A percentile compares a stretch with the other conserved stretches of the same genome.
These are phyloP conservation scores for Colletotrichum liriopes DNA, from an alignment of 2,329 filamentous ascomycete species.

Conservation along the genomic window DNA sequence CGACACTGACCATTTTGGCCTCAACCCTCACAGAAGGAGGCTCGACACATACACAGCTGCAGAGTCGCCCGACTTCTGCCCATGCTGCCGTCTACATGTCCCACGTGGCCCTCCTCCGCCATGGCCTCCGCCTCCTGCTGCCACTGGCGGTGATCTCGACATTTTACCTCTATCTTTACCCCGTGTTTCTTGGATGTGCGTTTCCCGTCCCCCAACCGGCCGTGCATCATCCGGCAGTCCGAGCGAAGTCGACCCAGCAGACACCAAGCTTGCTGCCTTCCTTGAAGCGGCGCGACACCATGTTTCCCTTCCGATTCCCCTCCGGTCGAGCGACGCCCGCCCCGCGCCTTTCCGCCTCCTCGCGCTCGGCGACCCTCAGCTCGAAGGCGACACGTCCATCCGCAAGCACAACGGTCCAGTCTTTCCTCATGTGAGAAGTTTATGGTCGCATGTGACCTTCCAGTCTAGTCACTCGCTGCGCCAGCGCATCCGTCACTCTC, in stretches of 20 bases:
- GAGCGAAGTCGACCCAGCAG: slow-evolving; percentile 36
- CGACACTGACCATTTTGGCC: neutral
- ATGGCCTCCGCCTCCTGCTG: slow-evolving; percentile 70
- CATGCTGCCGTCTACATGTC: slow-evolving; percentile 62
- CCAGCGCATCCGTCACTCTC: slow-evolving; percentile 66
- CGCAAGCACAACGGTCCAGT: slow-evolving; percentile 69
- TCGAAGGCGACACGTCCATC: slow-evolving; percentile 92
- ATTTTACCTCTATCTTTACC: slow-evolving; percentile 89
- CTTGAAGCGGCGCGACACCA: slow-evolving; percentile 56
- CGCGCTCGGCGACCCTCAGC: slow-evolving; percentile 90
- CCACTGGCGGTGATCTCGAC: slow-evolving; percentile 80
- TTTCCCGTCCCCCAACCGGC: slow-evolving; percentile 74
- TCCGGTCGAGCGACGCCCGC: slow-evolving; percentile 48
- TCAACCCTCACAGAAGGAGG: slow-evolving; percentile 5
- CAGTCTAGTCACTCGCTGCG: slow-evolving; percentile 64
- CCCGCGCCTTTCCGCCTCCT: slow-evolving; percentile 87
- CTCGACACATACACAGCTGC: slow-evolving; percentile 32
- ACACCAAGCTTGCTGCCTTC: slow-evolving; percentile 51
- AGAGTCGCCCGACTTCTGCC: slow-evolving; percentile 35
- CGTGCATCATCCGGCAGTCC: slow-evolving; percentile 29
- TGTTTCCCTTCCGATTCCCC: slow-evolving; percentile 42
- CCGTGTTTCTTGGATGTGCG: slow-evolving; percentile 82
- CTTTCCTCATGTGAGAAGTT: slow-evolving; percentile 68
- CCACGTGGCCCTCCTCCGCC: slow-evolving; percentile 68
- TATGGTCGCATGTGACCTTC: slow-evolving; percentile 64